Conservation (phyloP, 1,284 basidiomycete genomes). For the Trichosporon ovoides region DNA sequence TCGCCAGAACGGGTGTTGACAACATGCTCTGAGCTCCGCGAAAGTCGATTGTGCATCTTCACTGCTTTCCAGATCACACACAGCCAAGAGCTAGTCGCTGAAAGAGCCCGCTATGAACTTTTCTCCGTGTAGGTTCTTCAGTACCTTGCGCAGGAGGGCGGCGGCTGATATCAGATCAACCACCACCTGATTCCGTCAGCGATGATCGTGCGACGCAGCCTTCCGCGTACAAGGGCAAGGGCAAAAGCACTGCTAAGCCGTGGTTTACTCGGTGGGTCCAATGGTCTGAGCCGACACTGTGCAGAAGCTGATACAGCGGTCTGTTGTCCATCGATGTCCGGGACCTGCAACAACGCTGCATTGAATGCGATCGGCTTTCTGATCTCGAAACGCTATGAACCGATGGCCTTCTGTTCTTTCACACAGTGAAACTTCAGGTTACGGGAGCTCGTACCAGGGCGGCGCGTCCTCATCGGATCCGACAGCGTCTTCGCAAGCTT, state of each 20-base stretch:
- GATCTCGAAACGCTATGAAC: background rate
- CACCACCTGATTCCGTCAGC: conserved; percentile 45
- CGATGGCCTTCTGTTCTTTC: background rate
- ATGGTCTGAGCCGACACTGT: background rate
- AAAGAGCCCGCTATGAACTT: conserved; percentile 21
- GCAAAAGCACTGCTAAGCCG: conserved; percentile 49
- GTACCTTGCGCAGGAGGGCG: background rate
- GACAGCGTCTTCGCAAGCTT: conserved; percentile 34
- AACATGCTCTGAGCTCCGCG: background rate
- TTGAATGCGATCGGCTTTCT: background rate
- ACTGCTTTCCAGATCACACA: too few species aligned
- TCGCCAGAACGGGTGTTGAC: background rate
- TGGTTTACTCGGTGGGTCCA: conserved; percentile 57
- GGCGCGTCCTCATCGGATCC: conserved; percentile 52
- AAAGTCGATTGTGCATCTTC: too few species aligned
- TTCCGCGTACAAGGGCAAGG: conserved; percentile 23
- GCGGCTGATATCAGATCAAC: conserved; percentile 36
- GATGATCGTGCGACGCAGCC: conserved; percentile 28
- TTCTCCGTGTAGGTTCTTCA: conserved; percentile 23
- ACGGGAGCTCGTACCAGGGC: conserved; percentile 57
- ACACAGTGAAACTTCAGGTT: conserved; percentile 39
- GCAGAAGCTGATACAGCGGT: background rate
- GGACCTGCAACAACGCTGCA: background rate
- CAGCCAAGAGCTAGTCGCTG: background rate
- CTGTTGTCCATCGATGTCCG: background rate